Evolutionary conservation across 192 early-diverging fungal genomes (phyloP), one percentile per base, ranked within the genome.

Genomic region (Endogone sp.): DNA sequence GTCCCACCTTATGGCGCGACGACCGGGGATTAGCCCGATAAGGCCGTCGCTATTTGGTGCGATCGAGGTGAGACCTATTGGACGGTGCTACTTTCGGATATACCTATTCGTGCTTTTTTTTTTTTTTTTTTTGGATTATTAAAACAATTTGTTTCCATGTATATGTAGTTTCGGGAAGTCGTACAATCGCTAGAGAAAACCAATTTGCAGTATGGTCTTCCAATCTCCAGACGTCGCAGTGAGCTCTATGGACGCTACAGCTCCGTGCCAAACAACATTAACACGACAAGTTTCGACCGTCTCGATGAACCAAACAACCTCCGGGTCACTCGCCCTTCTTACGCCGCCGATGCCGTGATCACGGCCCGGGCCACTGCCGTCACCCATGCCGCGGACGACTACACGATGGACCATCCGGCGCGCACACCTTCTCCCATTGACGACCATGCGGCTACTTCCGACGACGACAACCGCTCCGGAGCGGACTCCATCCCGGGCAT

Each of bases 41-140:
- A 71, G 83, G 56, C 75, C 85, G 22, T 83, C 83, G 20, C 70
- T 87, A 11, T 78, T 87, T 67, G 78, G 81, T 29, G 85, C 85
- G 2, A 69, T 87, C 6, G 85, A 87, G 78, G 85, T 83, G 75
- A 63, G 29, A 26, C 13, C 8, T 32, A 10, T 63, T 26, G n/a
- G n/a, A n/a, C n/a, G n/a, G n/a, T n/a, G n/a, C n/a, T n/a, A n/a
- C n/a, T n/a, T n/a, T n/a, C n/a, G n/a, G n/a, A n/a, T n/a, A n/a
- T n/a, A n/a, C n/a, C n/a, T n/a, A n/a, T n/a, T n/a, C n/a, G n/a
- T n/a, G n/a, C n/a, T n/a, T n/a, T n/a, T n/a, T n/a, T n/a, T n/a
- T n/a, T n/a, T 24, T 63, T 58, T 3, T 32, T 4, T 37, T 66
- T 49, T 59, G 28, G 65, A 26, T 60, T 23, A 55, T n/a, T n/a